phyloP scores from a whole-genome alignment of 371 early-diverging fungal genomes.

The Mucor indicus region DNA sequence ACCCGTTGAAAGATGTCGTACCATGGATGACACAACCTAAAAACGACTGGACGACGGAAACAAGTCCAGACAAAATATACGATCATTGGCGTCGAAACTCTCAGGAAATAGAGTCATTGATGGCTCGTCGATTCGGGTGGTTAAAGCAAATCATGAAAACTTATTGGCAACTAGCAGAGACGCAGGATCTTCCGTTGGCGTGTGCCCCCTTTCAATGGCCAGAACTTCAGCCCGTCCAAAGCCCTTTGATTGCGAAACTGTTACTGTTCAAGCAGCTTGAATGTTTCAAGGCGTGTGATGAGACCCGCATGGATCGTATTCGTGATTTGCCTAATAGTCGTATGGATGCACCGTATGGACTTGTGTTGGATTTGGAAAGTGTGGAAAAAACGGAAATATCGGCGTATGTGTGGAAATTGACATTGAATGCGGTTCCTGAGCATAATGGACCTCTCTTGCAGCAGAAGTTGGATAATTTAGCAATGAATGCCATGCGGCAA shows the following conservation, averaged over 20 bases:
- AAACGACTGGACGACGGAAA: background rate
- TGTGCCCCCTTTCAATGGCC: conserved; percentile 26
- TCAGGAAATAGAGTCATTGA: background rate
- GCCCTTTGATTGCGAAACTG: conserved; percentile 25
- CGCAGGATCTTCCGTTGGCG: conserved; percentile 18
- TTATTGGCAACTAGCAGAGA: conserved; percentile 8
- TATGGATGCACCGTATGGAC: no score
- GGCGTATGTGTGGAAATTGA: background rate
- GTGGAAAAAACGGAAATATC: background rate
- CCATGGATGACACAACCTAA: conserved; percentile 17
- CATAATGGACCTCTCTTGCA: background rate
- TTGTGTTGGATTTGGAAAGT: no score
- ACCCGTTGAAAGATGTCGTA: conserved; percentile 21
- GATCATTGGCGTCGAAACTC: background rate
- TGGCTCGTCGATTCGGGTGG: conserved; percentile 3
- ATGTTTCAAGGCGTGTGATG: conserved; percentile 23
- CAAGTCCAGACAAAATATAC: background rate
- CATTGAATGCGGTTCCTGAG: background rate
- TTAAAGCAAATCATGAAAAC: conserved; percentile 14
- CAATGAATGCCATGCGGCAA: conserved; percentile 11
- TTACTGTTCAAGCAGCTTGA: conserved; percentile 39
- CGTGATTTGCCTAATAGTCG: conserved; percentile 20
- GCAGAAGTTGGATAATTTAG: conserved; percentile 5
- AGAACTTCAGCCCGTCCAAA: conserved; percentile 8
- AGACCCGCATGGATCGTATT: conserved; percentile 19